A percentile compares a stretch with the other conserved stretches of the same genome.
phyloP scores from a whole-genome alignment of 2,329 filamentous ascomycete genomes.

The Exophiala sp. region DNA sequence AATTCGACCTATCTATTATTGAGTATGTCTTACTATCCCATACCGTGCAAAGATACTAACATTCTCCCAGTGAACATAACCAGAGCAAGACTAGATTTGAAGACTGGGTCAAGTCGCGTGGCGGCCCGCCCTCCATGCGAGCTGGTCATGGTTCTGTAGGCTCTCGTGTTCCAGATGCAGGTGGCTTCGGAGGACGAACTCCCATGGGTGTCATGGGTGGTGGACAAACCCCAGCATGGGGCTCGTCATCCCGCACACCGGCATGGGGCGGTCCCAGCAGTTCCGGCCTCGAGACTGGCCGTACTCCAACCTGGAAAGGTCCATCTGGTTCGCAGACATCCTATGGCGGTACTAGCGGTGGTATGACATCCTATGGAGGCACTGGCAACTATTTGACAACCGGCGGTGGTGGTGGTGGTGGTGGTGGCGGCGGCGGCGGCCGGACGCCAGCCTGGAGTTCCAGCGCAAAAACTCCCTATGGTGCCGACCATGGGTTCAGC shows the following conservation, averaged over 20 bases:
- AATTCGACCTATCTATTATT: slow-evolving; percentile 78
- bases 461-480: slow-evolving; percentile 66
- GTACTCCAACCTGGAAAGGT: slow-evolving; percentile 55
- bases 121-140: slow-evolving; percentile 23
- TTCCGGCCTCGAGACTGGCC: slow-evolving; percentile 33
- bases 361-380: slow-evolving; percentile 73
- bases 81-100: slow-evolving; percentile 26
- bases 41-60: slow-evolving; percentile 22
- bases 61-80: slow-evolving; percentile 18
- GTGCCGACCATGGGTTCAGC: slow-evolving; percentile 52
- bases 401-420: neutral
- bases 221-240: slow-evolving; percentile 75
- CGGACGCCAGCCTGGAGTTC: slow-evolving; percentile 73
- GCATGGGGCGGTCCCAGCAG: slow-evolving; percentile 28
- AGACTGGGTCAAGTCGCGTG: slow-evolving; percentile 24
- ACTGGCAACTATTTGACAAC: slow-evolving; percentile 32
- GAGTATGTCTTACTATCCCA: slow-evolving; percentile 56
- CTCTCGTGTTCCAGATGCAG: slow-evolving; percentile 47
- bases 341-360: slow-evolving; percentile 54
- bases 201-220: slow-evolving; percentile 59
- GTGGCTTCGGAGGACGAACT: slow-evolving; percentile 67
- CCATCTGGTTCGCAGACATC: slow-evolving; percentile 53
- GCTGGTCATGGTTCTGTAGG: slow-evolving; percentile 32
- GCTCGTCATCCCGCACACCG: slow-evolving; percentile 49
- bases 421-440: slow-evolving; percentile 41